Conservation (phyloP, 108 stramenopile genomes). For the Nitzschia putrida region DNA sequence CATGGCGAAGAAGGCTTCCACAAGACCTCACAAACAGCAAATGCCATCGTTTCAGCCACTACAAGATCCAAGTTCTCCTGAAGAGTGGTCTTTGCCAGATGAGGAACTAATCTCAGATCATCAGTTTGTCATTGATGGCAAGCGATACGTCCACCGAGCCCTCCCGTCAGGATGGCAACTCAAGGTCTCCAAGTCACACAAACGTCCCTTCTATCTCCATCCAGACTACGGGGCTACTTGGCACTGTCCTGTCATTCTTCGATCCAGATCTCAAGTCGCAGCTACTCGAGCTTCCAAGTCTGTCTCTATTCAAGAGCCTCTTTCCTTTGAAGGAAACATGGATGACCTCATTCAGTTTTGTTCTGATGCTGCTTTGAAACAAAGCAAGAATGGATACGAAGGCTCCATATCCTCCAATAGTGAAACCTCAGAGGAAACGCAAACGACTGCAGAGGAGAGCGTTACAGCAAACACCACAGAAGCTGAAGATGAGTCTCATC, state of each 20-base stretch:
- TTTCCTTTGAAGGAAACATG: constrained; percentile 3
- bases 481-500: too few relatives aligned
- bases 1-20: too few relatives aligned
- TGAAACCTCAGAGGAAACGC: background rate
- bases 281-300: background rate
- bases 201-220: constrained; percentile 67
- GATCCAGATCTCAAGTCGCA: constrained; percentile 12
- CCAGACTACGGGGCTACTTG: constrained; percentile 75
- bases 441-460: background rate
- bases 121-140: constrained; percentile 20
- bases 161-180: constrained; percentile 83
- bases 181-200: constrained; percentile 55
- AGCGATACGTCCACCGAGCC: constrained; percentile 21
- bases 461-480: too few relatives aligned
- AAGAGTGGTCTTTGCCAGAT: constrained; percentile 33
- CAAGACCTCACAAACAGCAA: background rate
- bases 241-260: constrained; percentile 65
- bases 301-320: background rate
- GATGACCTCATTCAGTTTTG: constrained; percentile 3
- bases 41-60: constrained; percentile 12
- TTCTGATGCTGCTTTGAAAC: background rate
- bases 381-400: constrained; percentile 6
- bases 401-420: constrained; percentile 1
- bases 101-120: constrained; percentile 4
- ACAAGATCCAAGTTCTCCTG: background rate